Evolutionary conservation across 2,329 filamentous ascomycete genomes (phyloP), one percentile per base, ranked within the genome.

Genomic region (Colletotrichum sp.): DNA sequence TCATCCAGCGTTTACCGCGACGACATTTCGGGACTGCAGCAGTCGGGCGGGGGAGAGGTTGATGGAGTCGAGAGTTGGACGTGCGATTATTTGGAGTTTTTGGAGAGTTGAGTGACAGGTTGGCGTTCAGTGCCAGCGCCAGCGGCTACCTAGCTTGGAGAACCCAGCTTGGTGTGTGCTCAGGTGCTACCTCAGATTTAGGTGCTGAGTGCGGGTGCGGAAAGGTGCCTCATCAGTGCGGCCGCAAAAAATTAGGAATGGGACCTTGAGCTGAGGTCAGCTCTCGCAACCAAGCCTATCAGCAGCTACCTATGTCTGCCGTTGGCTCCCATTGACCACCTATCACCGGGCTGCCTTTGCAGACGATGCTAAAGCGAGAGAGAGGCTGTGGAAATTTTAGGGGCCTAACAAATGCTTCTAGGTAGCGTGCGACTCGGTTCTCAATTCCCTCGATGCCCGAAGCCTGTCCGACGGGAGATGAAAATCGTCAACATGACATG

Each of bases 61-160:
- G 55, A 75, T 69, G 22, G 55, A 65, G 30, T 48, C 57, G 32
- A 26, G 8, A 48, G 44, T 48, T 48, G 44, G 34, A n/a, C 39
- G 55, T 59, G 70, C 73, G 73, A 73, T 69, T 76, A 73, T 69
- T 76, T 76, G 74, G 74, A 65, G 70, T 73, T 75, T 75, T 75
- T 69, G 73, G 73, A 67, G 59, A 72, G 73, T 44, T 75, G 63
- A 64, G 39, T 75, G 69, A 75, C 73, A 68, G 73, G 24, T 69
- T 63, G n/a, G 55, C 52, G 66, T 44, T 32, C 30, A 32, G 9
- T 32, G 30, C 30, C 39, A 34, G 57, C n/a, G 26, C 16, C 55
- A 44, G 69, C 55, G 64, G 55, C 63, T 24, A 24, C 24, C 24
- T 72, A 67, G 69, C 30, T 22, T 64, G 62, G 55, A 44, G 48